Conservation (phyloP, 352 stramenopile species). For the Pythium rhizo-oryzae region DNA sequence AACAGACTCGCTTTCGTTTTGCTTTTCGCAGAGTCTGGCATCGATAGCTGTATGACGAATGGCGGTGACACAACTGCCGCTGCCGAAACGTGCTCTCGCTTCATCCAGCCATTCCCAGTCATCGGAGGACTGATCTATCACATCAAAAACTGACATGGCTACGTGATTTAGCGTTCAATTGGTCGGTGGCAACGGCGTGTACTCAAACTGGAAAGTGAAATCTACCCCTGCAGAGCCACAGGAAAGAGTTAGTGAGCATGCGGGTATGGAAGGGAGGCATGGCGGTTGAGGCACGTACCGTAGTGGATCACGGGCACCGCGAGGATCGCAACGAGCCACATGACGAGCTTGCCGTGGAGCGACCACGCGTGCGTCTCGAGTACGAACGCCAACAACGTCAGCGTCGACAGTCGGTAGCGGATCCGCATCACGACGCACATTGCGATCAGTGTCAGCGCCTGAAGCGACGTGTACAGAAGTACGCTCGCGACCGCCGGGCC, state of each 20-base stretch:
- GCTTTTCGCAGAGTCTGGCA: no score
- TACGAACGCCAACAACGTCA: slow-evolving; percentile 16
- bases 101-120: no score
- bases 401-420: slow-evolving; percentile 14
- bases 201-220: not conserved
- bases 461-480: slow-evolving; percentile 15
- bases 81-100: no score
- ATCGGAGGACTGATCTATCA: no score
- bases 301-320: slow-evolving; percentile 17
- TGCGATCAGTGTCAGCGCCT: slow-evolving; percentile 7
- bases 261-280: no score
- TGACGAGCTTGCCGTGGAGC: slow-evolving; percentile 23
- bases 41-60: no score
- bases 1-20: no score
- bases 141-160: no score
- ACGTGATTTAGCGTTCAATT: no score
- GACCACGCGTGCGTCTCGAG: slow-evolving; percentile 8
- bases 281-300: slow-evolving; percentile 5
- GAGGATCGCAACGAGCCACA: slow-evolving; percentile 14
- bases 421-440: slow-evolving; percentile 19
- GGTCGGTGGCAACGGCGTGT: no score
- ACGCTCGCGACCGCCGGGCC: not conserved
- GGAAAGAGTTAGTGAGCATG: not conserved
- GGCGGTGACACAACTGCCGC: no score
- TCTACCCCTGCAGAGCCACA: not conserved